phyloP scores from a whole-genome alignment of 441 rosid species.

The Corymbia citriodora region DNA sequence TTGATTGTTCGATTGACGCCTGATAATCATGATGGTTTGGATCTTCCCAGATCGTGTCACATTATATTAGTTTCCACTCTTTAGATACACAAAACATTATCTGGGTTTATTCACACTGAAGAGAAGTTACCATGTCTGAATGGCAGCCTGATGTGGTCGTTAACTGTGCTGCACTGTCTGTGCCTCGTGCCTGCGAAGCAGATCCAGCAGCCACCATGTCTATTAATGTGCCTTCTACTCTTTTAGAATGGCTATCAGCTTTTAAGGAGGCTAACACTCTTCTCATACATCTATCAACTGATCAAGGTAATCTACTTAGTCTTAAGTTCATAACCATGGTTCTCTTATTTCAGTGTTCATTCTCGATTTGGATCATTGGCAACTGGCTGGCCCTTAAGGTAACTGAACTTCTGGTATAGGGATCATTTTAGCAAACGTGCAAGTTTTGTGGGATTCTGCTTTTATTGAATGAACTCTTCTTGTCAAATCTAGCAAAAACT shows the following conservation, averaged over 20 bases:
- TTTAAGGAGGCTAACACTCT: slow-evolving; percentile 33
- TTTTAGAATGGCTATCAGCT: slow-evolving; percentile 57
- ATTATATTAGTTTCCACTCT: background rate
- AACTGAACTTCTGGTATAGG: background rate
- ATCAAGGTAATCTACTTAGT: slow-evolving; percentile 49
- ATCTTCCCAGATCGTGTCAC: background rate
- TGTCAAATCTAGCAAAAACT: background rate
- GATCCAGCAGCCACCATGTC: slow-evolving; percentile 69
- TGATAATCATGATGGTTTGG: background rate
- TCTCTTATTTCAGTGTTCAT: background rate
- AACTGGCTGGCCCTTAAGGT: background rate
- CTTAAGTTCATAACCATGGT: background rate
- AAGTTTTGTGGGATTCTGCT: background rate
- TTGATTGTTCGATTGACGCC: background rate
- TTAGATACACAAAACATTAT: background rate
- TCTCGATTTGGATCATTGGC: background rate
- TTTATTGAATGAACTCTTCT: background rate
- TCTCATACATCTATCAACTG: slow-evolving; percentile 81
- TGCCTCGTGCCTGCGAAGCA: slow-evolving; percentile 73
- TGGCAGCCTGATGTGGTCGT: slow-evolving; percentile 75
- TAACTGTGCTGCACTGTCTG: slow-evolving; percentile 84
- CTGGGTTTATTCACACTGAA: background rate
- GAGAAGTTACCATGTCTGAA: background rate
- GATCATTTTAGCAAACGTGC: background rate
- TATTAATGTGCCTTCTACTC: slow-evolving; percentile 61